These are phyloP conservation scores for Termitomyces eurrhizus DNA, from an alignment of 768 basidiomycete genomes.

Conservation along the genomic window DNA sequence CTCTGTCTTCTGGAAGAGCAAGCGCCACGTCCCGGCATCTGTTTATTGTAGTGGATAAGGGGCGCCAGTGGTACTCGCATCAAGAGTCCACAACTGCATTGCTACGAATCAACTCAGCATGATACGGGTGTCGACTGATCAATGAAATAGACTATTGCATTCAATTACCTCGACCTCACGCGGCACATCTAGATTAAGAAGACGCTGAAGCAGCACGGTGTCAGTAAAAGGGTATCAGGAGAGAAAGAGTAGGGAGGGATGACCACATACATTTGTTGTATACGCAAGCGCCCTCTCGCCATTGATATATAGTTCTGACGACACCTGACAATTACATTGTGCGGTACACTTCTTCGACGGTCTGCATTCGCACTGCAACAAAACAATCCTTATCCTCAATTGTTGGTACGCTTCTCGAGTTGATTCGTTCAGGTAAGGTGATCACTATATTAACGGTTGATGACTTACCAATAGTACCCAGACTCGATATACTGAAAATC, in stretches of 20 bases:
- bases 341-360: constrained; percentile 24
- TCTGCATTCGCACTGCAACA: constrained; percentile 45
- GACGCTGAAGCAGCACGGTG: constrained; percentile 32
- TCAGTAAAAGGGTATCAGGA: neutral
- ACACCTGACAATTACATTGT: constrained; percentile 46
- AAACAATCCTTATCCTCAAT: constrained; percentile 25
- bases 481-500: constrained; percentile 52
- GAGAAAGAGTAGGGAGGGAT: neutral
- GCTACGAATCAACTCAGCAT: constrained; percentile 21
- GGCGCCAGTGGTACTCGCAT: constrained; percentile 31
- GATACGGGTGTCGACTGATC: neutral
- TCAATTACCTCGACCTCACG: constrained; percentile 55
- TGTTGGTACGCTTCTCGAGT: constrained; percentile 13
- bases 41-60: neutral
- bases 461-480: constrained; percentile 44
- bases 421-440: constrained; percentile 6
- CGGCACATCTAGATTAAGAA: constrained; percentile 41
- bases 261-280: constrained; percentile 29
- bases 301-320: constrained; percentile 30
- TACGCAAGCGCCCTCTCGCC: constrained; percentile 39
- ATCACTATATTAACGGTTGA: neutral
- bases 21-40: constrained; percentile 44
- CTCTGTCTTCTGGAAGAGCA: constrained; percentile 29
- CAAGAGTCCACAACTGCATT: constrained; percentile 46
- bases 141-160: constrained; percentile 53